A percentile compares a stretch with the other conserved stretches of the same genome.
Evolutionary conservation across 2,329 filamentous ascomycete species (phyloP).

Genomic region (Thermochaetoides dissita): DNA sequence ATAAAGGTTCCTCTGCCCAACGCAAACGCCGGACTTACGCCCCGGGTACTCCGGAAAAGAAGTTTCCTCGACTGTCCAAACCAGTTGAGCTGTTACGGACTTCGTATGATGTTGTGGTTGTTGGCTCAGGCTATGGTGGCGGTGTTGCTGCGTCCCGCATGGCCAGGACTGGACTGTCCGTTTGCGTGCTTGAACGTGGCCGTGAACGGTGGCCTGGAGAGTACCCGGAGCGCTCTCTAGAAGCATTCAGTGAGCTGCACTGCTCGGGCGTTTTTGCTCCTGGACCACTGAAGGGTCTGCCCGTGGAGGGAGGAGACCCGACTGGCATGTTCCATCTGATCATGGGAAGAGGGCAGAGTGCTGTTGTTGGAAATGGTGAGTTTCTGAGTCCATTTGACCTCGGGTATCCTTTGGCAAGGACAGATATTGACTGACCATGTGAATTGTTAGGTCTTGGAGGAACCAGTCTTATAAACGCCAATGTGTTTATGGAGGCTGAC

Average conservation of each 20-base stretch:
- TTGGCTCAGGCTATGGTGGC: constrained; percentile 57
- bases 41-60: constrained; percentile 14
- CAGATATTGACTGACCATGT: not conserved
- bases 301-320: constrained; percentile 35
- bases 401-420: too few relatives aligned
- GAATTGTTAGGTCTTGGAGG: constrained; percentile 44
- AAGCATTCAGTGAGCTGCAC: constrained; percentile 38
- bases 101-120: constrained; percentile 51
- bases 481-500: constrained; percentile 50
- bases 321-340: constrained; percentile 51
- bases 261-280: constrained; percentile 40
- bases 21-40: constrained; percentile 18
- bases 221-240: constrained; percentile 36
- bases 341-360: constrained; percentile 49
- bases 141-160: constrained; percentile 52
- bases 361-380: constrained; percentile 43
- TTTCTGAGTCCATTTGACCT: constrained; percentile 3
- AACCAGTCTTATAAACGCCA: constrained; percentile 52
- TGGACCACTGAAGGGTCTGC: constrained; percentile 25
- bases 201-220: constrained; percentile 54
- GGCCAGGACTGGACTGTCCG: constrained; percentile 44
- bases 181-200: constrained; percentile 52
- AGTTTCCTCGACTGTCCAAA: constrained; percentile 41
- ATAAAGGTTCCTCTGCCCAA: constrained; percentile 8
- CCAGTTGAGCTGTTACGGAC: constrained; percentile 42